These are phyloP conservation scores for Polytrichum formosum DNA, from an alignment of 225 moss, liverwort and hornwort species.

Conservation along the genomic window DNA sequence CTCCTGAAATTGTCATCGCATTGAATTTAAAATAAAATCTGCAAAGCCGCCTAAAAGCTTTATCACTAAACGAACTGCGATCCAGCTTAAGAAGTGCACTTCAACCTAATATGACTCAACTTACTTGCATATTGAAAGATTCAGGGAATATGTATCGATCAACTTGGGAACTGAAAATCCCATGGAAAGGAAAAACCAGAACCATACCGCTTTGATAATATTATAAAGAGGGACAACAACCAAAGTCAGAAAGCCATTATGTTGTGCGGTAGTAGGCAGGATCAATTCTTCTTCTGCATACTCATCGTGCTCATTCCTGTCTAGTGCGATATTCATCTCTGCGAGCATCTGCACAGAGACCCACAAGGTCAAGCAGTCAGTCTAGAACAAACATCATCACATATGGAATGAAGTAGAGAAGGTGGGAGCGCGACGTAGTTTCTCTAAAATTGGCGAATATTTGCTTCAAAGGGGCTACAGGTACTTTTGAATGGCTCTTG, in stretches of 20 bases:
- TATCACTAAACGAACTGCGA: no score
- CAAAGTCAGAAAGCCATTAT: constrained; percentile 62
- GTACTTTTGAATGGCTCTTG: no score
- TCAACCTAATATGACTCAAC: not conserved
- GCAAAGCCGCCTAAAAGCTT: not conserved
- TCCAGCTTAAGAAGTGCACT: not conserved
- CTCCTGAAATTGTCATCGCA: constrained; percentile 46
- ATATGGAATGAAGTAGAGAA: no score
- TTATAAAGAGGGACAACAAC: constrained; percentile 75
- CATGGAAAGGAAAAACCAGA: not conserved
- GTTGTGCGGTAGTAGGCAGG: constrained; percentile 58
- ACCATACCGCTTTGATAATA: constrained; percentile 59
- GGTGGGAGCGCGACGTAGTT: no score
- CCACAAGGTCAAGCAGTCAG: no score
- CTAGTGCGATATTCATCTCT: constrained; percentile 68
- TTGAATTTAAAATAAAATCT: no score
- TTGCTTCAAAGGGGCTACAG: no score
- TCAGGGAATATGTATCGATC: no score
- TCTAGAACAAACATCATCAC: no score
- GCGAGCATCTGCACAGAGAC: constrained; percentile 69
- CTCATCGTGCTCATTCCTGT: constrained; percentile 49
- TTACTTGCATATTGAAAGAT: no score
- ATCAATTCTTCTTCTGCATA: constrained; percentile 37
- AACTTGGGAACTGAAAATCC: not conserved
- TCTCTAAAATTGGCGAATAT: no score